A percentile compares a stretch with the other conserved stretches of the same genome.
These are phyloP conservation scores for Paraphaeosphaeria sporulosa DNA, from an alignment of 2,329 filamentous ascomycete genomes.

Conservation along the genomic window DNA sequence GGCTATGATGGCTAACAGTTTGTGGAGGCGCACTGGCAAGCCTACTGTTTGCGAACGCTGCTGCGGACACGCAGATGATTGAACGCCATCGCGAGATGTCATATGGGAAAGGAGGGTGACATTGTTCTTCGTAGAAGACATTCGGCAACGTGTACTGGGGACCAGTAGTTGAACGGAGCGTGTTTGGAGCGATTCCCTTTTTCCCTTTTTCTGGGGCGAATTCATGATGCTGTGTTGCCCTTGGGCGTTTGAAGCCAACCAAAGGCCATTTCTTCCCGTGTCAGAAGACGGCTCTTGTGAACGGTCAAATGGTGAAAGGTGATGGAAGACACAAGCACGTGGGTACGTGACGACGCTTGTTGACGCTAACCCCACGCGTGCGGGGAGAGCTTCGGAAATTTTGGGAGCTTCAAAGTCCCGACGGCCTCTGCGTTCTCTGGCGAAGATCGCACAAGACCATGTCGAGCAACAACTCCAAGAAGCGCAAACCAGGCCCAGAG, in stretches of 20 bases:
- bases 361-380: constrained; percentile 15
- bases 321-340: constrained; percentile 9
- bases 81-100: background rate
- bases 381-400: constrained; percentile 11
- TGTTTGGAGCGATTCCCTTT: too few relatives aligned
- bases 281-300: too few relatives aligned
- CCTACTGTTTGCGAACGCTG: background rate
- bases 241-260: too few relatives aligned
- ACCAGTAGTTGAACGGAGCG: too few relatives aligned
- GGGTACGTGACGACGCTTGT: constrained; percentile 10
- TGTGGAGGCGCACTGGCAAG: background rate
- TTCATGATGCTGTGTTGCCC: too few relatives aligned
- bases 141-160: background rate
- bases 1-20: background rate
- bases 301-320: background rate
- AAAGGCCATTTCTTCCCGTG: too few relatives aligned
- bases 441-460: constrained; percentile 10
- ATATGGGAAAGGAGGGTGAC: background rate
- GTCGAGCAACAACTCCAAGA: constrained; percentile 25
- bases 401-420: background rate
- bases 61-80: background rate
- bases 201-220: too few relatives aligned
- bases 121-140: background rate
- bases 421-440: background rate
- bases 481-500: constrained; percentile 22